A percentile compares a stretch with the other conserved stretches of the same genome.
phyloP scores from a whole-genome alignment of 1,284 basidiomycete genomes.

The Cerioporus squamosus region DNA sequence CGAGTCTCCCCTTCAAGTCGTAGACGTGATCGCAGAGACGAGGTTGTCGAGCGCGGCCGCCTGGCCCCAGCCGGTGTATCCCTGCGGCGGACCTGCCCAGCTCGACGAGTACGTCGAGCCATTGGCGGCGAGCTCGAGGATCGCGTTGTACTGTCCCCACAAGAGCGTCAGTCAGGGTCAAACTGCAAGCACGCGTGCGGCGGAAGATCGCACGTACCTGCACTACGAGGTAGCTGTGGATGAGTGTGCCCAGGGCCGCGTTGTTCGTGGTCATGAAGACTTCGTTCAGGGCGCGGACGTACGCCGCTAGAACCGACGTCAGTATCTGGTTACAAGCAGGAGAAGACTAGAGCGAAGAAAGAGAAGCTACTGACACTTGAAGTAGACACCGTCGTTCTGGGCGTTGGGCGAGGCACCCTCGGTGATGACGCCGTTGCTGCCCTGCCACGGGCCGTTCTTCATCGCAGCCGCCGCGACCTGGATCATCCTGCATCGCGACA shows the following conservation, averaged over 20 bases:
- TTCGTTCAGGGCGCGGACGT: slow-evolving; percentile 52
- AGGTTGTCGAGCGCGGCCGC: slow-evolving; percentile 51
- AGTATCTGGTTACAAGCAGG: neutral
- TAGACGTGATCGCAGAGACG: slow-evolving; percentile 38
- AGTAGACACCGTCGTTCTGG: slow-evolving; percentile 51
- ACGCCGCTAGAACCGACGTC: slow-evolving; percentile 38
- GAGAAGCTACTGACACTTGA: slow-evolving; percentile 43
- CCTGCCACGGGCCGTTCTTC: slow-evolving; percentile 49
- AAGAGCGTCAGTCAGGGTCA: neutral
- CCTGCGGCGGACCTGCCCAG: slow-evolving; percentile 48
- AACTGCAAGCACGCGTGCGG: neutral
- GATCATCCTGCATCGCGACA: slow-evolving; percentile 38
- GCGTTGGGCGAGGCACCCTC: slow-evolving; percentile 44
- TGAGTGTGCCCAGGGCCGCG: slow-evolving; percentile 40
- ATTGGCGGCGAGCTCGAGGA: slow-evolving; percentile 50
- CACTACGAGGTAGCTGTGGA: slow-evolving; percentile 52
- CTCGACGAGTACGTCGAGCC: slow-evolving; percentile 46
- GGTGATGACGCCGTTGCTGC: slow-evolving; percentile 50
- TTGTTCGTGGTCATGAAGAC: slow-evolving; percentile 44
- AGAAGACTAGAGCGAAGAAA: too few relatives aligned
- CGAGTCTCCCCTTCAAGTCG: neutral
- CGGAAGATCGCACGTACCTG: slow-evolving; percentile 40
- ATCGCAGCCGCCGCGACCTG: slow-evolving; percentile 42
- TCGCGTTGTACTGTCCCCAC: slow-evolving; percentile 46
- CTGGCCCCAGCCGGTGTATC: slow-evolving; percentile 53